Evolutionary conservation across 148 eudicot genomes (phyloP).

Genomic region (Camellia granthamiana): DNA sequence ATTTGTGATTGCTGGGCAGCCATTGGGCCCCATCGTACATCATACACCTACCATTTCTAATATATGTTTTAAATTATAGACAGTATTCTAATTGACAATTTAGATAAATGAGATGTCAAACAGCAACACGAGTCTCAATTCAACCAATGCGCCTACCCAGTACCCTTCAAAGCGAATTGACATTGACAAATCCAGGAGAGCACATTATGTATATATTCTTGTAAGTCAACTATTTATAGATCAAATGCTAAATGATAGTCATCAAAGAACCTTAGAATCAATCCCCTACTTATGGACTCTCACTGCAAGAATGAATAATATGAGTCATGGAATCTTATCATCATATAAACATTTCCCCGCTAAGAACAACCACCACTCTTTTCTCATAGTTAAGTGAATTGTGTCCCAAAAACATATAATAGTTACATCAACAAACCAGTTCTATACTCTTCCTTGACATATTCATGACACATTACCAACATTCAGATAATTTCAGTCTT

Average conservation of each 20-base stretch:
- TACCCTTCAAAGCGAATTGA: background rate
- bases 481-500: background rate
- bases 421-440: background rate
- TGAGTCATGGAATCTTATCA: background rate
- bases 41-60: constrained; percentile 1
- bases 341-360: background rate
- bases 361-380: background rate
- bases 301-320: background rate
- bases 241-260: background rate
- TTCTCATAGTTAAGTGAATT: background rate
- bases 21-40: background rate
- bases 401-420: background rate
- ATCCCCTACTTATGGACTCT: background rate
- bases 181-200: constrained; percentile 20
- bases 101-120: background rate
- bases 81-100: background rate
- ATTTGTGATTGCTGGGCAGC: background rate
- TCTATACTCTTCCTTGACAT: background rate
- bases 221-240: constrained; percentile 23
- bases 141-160: background rate
- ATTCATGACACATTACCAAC: background rate
- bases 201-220: constrained; percentile 27
- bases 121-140: background rate
- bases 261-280: background rate
- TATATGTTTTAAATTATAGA: background rate